phyloP scores from a whole-genome alignment of 805 yeast genomes.

The Candida pini region DNA sequence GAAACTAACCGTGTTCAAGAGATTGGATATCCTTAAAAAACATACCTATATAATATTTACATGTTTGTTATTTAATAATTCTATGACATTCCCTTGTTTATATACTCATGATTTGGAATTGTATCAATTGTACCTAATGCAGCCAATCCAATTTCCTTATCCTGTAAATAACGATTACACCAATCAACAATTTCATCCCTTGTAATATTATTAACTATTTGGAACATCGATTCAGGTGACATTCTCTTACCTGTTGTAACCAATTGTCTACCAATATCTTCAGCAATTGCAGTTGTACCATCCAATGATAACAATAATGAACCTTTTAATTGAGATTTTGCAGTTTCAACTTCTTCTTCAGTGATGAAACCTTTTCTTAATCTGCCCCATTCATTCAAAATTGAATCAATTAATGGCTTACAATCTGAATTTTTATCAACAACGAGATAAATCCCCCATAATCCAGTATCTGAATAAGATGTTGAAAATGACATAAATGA shows the following conservation, averaged over 20 bases:
- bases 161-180: conserved; percentile 77
- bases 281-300: conserved; percentile 94
- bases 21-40: neutral
- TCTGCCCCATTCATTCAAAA: conserved; percentile 84
- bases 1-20: neutral
- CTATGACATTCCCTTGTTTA: conserved; percentile 34
- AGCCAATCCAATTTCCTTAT: conserved; percentile 83
- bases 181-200: conserved; percentile 77
- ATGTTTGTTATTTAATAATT: no score
- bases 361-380: conserved; percentile 71
- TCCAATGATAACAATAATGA: conserved; percentile 83
- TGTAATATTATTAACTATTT: conserved; percentile 70
- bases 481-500: conserved; percentile 96
- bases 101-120: conserved; percentile 62
- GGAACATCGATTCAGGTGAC: conserved; percentile 68
- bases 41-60: conserved; percentile 1
- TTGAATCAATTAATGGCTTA: conserved; percentile 64
- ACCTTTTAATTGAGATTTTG: conserved; percentile 93
- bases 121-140: conserved; percentile 78
- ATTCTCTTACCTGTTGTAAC: conserved; percentile 86
- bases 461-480: conserved; percentile 93
- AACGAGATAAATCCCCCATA: conserved; percentile 94
- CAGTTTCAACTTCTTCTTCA: conserved; percentile 84
- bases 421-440: conserved; percentile 70
- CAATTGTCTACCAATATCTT: conserved; percentile 95